phyloP scores from a whole-genome alignment of 2,329 filamentous ascomycete species.

The Boeremia lycopersici region DNA sequence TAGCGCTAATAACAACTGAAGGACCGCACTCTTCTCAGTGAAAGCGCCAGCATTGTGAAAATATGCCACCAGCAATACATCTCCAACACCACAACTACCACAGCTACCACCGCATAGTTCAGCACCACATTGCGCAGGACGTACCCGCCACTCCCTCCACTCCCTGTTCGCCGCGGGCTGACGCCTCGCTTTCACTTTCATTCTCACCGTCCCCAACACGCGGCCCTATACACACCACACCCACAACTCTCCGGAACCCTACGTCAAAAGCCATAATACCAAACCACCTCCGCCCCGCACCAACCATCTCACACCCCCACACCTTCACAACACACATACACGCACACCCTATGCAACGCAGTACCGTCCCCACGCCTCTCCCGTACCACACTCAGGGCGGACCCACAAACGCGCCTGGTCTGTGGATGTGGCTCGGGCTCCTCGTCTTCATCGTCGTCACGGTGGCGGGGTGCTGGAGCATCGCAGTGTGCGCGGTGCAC shows the following conservation, averaged over 20 bases:
- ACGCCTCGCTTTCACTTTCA: background rate
- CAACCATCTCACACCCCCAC: background rate
- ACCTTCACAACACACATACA: background rate
- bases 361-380: background rate
- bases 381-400: background rate
- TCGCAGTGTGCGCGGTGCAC: background rate
- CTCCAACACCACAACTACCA: background rate
- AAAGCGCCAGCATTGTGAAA: too few species aligned
- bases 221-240: background rate
- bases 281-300: background rate
- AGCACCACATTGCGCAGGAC: background rate
- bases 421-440: background rate
- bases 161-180: background rate
- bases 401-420: background rate
- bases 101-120: background rate
- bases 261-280: background rate
- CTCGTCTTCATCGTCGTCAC: background rate
- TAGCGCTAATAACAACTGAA: too few species aligned
- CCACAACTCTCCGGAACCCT: too few species aligned
- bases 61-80: slow-evolving; percentile 2
- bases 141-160: background rate
- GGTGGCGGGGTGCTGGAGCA: background rate
- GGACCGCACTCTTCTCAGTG: too few species aligned
- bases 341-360: background rate
- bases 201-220: background rate